Conservation (phyloP, 78 protist genomes). For the Dictyostelium firmibasis region DNA sequence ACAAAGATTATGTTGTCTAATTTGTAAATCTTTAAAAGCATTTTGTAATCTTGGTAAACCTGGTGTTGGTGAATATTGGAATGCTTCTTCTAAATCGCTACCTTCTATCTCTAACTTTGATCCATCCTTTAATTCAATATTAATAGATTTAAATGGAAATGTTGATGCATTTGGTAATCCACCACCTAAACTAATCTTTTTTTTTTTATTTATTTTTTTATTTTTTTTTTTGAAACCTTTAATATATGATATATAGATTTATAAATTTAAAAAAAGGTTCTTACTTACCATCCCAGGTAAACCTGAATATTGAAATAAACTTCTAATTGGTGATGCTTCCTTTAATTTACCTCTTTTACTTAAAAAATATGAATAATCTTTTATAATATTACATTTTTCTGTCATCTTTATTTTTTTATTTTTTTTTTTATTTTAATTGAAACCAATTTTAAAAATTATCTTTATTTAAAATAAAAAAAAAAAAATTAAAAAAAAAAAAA, state of each 20-base stretch:
- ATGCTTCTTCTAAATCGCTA: constrained; percentile 6
- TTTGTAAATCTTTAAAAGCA: constrained; percentile 30
- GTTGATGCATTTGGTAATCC: constrained; percentile 59
- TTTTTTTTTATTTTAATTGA: too few relatives aligned
- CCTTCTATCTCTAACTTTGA: not conserved
- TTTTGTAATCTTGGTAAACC: constrained; percentile 21
- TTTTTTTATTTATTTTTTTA: not conserved
- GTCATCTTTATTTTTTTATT: not conserved
- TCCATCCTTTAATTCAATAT: constrained; percentile 36
- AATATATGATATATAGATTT: too few relatives aligned
- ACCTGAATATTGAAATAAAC: not conserved
- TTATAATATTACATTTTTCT: not conserved
- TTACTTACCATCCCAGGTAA: constrained; percentile 37
- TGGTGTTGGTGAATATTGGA: constrained; percentile 56
- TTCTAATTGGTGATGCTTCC: constrained; percentile 54
- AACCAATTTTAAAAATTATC: too few relatives aligned
- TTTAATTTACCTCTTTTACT: constrained; percentile 25
- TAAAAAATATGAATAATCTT: constrained; percentile 15
- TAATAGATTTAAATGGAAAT: constrained; percentile 45
- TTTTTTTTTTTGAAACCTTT: not conserved
- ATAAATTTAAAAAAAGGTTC: not conserved
- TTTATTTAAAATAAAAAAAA: too few relatives aligned
- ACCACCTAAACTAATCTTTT: constrained; percentile 55
- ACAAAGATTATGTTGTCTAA: not conserved
- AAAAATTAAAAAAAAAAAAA: too few relatives aligned